These are phyloP conservation scores for Clarireedia paspali DNA, from an alignment of 2,329 filamentous ascomycete genomes.

Conservation along the genomic window DNA sequence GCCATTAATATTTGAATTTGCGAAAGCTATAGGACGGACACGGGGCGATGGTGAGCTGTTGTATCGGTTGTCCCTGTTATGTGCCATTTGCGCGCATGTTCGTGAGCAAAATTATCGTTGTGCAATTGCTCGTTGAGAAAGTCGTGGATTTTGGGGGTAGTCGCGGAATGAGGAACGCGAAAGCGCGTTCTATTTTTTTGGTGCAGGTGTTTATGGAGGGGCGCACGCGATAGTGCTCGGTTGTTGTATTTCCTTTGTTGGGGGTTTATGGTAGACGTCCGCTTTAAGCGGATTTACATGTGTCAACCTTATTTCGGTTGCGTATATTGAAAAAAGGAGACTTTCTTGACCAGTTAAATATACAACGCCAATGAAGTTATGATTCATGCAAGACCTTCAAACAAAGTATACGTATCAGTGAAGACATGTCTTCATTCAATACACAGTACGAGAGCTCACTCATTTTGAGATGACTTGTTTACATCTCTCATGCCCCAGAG, in stretches of 20 bases:
- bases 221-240: background rate
- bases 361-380: too few species aligned
- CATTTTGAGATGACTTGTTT: too few species aligned
- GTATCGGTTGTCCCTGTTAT: conserved; percentile 5
- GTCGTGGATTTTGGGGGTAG: background rate
- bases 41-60: conserved; percentile 9
- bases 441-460: too few species aligned
- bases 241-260: background rate
- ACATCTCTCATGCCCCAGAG: too few species aligned
- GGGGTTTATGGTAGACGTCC: background rate
- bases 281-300: too few species aligned
- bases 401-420: too few species aligned
- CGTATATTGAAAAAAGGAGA: too few species aligned
- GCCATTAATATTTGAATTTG: background rate
- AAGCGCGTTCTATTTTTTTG: background rate
- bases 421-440: too few species aligned
- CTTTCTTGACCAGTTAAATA: too few species aligned
- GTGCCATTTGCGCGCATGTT: conserved; percentile 8
- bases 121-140: background rate
- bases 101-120: background rate
- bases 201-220: background rate
- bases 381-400: too few species aligned
- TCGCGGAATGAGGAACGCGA: conserved; percentile 3
- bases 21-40: background rate
- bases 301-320: too few species aligned